Conservation (phyloP, 441 rosid species). For the Eugenia klotzschiana region DNA sequence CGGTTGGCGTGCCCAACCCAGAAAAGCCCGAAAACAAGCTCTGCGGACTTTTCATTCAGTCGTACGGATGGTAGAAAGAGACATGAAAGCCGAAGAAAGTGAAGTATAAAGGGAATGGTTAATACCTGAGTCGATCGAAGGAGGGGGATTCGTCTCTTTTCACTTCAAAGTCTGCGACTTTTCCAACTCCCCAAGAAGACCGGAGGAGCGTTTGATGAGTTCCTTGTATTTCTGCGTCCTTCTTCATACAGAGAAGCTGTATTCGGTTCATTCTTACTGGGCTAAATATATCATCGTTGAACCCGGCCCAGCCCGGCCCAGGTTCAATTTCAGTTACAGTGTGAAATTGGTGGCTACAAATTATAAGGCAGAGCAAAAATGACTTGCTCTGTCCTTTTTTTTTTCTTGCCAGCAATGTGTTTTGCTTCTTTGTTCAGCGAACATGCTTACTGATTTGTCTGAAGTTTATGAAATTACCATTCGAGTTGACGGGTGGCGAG, state of each 20-base stretch:
- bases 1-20: neutral
- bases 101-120: neutral
- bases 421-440: neutral
- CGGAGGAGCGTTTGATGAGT: fast-evolving
- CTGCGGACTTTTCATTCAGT: neutral
- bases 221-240: fast-evolving
- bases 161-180: neutral
- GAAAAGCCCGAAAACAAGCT: neutral
- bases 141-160: neutral
- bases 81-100: neutral
- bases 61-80: neutral
- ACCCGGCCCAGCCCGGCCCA: neutral
- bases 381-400: fast-evolving
- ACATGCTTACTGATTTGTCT: neutral
- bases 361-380: neutral
- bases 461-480: neutral
- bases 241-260: neutral
- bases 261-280: fast-evolving
- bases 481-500: neutral
- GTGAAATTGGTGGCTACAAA: neutral
- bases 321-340: neutral
- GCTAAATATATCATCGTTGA: neutral
- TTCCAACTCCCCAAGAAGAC: neutral
- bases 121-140: neutral
- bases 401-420: neutral